phyloP scores from a whole-genome alignment of 768 basidiomycete species.

The Mycena capillaripes region DNA sequence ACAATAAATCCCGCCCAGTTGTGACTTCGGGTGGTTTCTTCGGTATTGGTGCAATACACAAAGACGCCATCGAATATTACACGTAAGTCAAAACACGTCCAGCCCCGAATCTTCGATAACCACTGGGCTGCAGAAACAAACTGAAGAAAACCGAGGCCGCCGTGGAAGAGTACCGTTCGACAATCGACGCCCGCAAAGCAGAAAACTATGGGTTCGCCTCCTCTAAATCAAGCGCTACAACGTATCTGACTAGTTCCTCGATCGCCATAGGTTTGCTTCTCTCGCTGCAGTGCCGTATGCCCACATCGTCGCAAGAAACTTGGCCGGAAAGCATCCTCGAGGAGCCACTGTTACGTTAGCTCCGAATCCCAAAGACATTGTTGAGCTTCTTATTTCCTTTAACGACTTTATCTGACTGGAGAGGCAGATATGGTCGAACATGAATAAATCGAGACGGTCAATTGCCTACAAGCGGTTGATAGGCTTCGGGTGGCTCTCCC shows the following conservation, averaged over 20 bases:
- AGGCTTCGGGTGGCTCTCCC: slow-evolving; percentile 75
- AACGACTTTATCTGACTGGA: slow-evolving; percentile 11
- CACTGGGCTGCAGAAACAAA: slow-evolving; percentile 3
- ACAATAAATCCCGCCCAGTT: slow-evolving; percentile 78
- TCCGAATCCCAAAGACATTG: slow-evolving; percentile 71
- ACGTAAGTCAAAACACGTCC: slow-evolving; percentile 58
- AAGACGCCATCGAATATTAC: slow-evolving; percentile 85
- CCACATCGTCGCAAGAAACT: slow-evolving; percentile 83
- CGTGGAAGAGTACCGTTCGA: slow-evolving; percentile 79
- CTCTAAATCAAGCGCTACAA: too few species aligned
- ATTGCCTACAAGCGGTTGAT: slow-evolving; percentile 65
- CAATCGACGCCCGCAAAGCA: slow-evolving; percentile 81
- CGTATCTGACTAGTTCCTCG: too few species aligned
- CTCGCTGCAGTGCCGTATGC: slow-evolving; percentile 92
- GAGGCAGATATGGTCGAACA: slow-evolving; percentile 84
- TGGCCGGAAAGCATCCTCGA: slow-evolving; percentile 78
- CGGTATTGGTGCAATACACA: slow-evolving; percentile 77
- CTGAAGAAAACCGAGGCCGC: slow-evolving; percentile 63
- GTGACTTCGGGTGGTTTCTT: slow-evolving; percentile 76
- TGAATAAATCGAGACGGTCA: slow-evolving; percentile 68
- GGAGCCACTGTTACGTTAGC: slow-evolving; percentile 81
- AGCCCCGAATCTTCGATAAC: slow-evolving; percentile 55
- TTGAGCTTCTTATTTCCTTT: slow-evolving; percentile 50
- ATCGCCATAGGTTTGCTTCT: slow-evolving; percentile 81
- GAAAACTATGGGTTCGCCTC: slow-evolving; percentile 86